Evolutionary conservation across 192 early-diverging fungal species (phyloP), one percentile per base, ranked within the genome.

Genomic region (Coemansia aciculifera): DNA sequence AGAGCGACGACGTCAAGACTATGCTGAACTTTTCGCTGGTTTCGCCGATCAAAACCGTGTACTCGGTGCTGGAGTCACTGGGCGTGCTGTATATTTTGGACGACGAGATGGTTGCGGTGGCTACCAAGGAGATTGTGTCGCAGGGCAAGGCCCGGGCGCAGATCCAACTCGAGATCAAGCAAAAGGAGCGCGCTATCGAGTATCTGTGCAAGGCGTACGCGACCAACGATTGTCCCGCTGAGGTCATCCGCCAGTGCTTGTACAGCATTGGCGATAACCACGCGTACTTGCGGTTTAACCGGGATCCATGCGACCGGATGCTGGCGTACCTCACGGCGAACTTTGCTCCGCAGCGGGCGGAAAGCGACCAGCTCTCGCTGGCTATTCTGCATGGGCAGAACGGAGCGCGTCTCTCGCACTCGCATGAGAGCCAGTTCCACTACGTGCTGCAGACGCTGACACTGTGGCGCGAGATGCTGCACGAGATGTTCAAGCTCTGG

Each of bases 401-500:
- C 29, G 96, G 96, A 9, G 93, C 95, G 38, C 86, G 98, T 10
- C 86, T 99, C 19, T 90, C 94, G 24, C 98, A 99, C 67, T 88
- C 90, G 69, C 98, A 99, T 81, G 84, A 88, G 51, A 95, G 87
- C 48, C 98, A 99, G 78, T 99, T 92, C 82, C 86, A 87, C 65
- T 98, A 96, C 74, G 95, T 95, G 39, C 85, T 89, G 36, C 98
- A 99, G 82, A 95, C 95, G 21, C 85, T 99, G 52, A 87, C 92
- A 10, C 83, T 99, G 31, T 99, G 98, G 96, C 86, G 95, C 15
- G 96, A 99, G 75, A 91, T 99, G 67, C 81, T 94, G 39, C 90
- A 98, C 81, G 95, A 98, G 71, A 98, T 98, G 95, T 99, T 98
- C 74, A 92, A 87, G 85, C 88, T 99, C 13, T 99, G 96, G 96